Conservation (phyloP, 1,284 basidiomycete genomes). For the Cryptococcus deneoformans region DNA sequence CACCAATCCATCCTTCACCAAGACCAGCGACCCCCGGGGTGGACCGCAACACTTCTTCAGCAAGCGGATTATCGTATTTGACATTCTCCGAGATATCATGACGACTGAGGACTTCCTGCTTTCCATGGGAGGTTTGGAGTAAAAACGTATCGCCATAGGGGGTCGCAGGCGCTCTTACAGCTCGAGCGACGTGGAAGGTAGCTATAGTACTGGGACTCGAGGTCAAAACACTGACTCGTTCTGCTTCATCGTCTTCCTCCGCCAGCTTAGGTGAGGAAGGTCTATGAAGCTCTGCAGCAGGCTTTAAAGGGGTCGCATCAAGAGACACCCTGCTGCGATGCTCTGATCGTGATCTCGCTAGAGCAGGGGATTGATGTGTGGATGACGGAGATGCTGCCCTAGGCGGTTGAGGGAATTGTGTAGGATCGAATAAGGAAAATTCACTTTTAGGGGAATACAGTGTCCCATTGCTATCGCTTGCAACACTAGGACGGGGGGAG, state of each 20-base stretch:
- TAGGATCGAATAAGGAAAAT: too few relatives aligned
- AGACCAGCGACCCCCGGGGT: constrained; percentile 37
- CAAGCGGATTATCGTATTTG: neutral
- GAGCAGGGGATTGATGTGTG: neutral
- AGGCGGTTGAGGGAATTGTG: neutral
- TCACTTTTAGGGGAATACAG: too few relatives aligned
- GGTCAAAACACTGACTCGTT: too few relatives aligned
- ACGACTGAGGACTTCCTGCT: neutral
- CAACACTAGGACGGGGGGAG: too few relatives aligned
- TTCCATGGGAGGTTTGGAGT: neutral
- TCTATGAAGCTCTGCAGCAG: neutral
- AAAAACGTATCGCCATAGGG: neutral
- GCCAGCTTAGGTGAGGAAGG: neutral
- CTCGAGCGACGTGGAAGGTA: neutral
- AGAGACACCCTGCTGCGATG: constrained; percentile 1
- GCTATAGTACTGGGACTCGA: neutral
- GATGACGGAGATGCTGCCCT: neutral
- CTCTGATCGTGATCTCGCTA: neutral
- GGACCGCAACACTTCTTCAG: constrained; percentile 27
- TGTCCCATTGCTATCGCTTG: too few relatives aligned
- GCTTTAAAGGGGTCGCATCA: neutral
- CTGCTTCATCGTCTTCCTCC: too few relatives aligned
- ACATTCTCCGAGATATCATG: neutral
- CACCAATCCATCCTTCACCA: constrained; percentile 43
- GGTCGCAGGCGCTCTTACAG: neutral